Evolutionary conservation across 1,284 basidiomycete genomes (phyloP).

Genomic region (Phylloboletellus chloephorus): DNA sequence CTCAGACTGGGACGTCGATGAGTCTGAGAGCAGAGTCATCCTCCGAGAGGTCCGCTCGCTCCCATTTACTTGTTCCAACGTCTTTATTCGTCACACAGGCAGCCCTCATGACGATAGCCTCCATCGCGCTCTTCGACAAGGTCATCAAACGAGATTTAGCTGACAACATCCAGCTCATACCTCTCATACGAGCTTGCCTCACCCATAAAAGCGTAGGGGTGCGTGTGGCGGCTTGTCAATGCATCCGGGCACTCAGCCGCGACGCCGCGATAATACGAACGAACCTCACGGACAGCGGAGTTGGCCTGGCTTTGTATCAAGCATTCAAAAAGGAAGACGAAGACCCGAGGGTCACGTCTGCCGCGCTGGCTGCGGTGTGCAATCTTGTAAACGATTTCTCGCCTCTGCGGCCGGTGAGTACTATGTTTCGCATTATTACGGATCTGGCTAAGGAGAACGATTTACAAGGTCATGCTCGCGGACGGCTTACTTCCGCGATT

Average conservation of each 20-base stretch:
- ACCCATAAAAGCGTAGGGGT: conserved; percentile 65
- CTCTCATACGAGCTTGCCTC: conserved; percentile 51
- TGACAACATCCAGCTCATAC: conserved; percentile 48
- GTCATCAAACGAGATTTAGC: conserved; percentile 65
- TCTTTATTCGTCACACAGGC: conserved; percentile 41
- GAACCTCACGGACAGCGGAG: conserved; percentile 75
- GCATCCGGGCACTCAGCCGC: conserved; percentile 74
- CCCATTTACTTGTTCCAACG: background rate
- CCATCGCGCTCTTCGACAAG: conserved; percentile 65
- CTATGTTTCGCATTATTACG: background rate
- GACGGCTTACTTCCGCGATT: conserved; percentile 62
- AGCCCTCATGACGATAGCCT: conserved; percentile 62
- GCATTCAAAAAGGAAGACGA: conserved; percentile 55
- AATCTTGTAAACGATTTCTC: conserved; percentile 87
- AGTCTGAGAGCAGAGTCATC: conserved; percentile 52
- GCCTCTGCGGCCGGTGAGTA: conserved; percentile 63
- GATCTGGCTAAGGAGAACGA: background rate
- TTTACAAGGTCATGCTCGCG: conserved; percentile 41
- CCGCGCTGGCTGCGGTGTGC: conserved; percentile 72
- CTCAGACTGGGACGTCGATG: conserved; percentile 51
- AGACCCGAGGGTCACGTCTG: conserved; percentile 66
- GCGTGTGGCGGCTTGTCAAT: conserved; percentile 80
- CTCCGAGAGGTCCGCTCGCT: conserved; percentile 57
- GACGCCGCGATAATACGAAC: conserved; percentile 76
- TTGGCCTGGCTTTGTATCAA: conserved; percentile 65